These are phyloP conservation scores for Rhodotorula mucilaginosa DNA, from an alignment of 1,284 basidiomycete species.

Conservation along the genomic window DNA sequence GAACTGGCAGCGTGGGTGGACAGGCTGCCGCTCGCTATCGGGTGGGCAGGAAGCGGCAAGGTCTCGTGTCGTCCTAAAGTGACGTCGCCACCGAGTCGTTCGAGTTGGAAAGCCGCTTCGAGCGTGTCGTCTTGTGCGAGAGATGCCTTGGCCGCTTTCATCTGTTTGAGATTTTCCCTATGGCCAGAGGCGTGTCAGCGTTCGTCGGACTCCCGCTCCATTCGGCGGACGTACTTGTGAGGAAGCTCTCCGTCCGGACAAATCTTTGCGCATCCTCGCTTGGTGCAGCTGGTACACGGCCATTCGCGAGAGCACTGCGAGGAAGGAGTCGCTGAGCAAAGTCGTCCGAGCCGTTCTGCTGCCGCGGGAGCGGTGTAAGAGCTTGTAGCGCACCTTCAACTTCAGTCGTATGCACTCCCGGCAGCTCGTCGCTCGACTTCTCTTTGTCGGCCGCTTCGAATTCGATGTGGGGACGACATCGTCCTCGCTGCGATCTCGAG, in stretches of 20 bases:
- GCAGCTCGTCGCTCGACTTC: constrained; percentile 23
- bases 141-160: too few relatives aligned
- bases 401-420: constrained; percentile 40
- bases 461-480: neutral
- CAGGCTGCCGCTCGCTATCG: too few relatives aligned
- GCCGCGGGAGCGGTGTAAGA: neutral
- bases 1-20: too few relatives aligned
- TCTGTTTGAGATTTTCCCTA: neutral
- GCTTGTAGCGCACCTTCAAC: constrained; percentile 36
- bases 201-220: neutral
- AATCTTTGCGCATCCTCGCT: constrained; percentile 37
- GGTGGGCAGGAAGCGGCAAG: too few relatives aligned
- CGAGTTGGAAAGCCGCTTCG: neutral
- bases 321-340: neutral
- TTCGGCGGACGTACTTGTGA: neutral
- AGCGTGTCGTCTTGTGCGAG: neutral
- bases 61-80: neutral
- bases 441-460: neutral
- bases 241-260: constrained; percentile 35
- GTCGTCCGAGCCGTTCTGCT: too few relatives aligned
- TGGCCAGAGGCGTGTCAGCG: neutral
- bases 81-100: neutral
- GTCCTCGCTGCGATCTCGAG: too few relatives aligned
- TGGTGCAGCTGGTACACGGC: constrained; percentile 40
- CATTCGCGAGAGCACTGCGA: constrained; percentile 39